Evolutionary conservation across 371 early-diverging fungal genomes (phyloP), one percentile per base, ranked within the genome.

Genomic region (Lichtheimia ornata): DNA sequence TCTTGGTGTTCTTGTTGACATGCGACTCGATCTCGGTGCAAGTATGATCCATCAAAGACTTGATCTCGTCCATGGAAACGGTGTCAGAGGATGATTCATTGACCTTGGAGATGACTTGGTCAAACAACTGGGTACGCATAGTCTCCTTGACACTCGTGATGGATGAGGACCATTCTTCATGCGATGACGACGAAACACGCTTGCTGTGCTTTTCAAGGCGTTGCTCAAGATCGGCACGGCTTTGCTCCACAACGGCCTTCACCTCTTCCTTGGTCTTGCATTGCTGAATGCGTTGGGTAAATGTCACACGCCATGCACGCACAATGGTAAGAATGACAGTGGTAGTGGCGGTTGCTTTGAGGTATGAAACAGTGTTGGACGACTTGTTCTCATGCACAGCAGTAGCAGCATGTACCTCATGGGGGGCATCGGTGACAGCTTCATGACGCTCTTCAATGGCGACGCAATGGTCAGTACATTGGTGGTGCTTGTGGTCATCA

Each of bases 301-400:
- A 76, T 20, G 59, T 60, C 40, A 76, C 69, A 18, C 65, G 69
- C 77, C 77, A 76, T 20, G 77, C 69, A 58, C 69, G 73, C 13
- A 73, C 53, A 27, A 76, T 69, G 25, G 61, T 57, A 24, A 64
- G 58, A 12, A 69, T 67, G 63, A 79, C 73, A 14, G 66, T 61
- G 18, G 71, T 66, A 0, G 72, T 47, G 18, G 35, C 40, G 30
- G 25, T 47, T n/a, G 47, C 22, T 47, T 47, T 47, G 1, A 47
- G 18, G 17, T 18, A 47, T 11, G 47, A 47, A 11, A 22, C n/a
- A 18, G 22, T n/a, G 11, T 47, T 18, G 47, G n/a, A 18, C 22
- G 47, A 47, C 22, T 47, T 22, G 47, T 22, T 22, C 22, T 47
- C 18, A 47, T 22, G 47, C 18, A 47, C 22, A 47, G 22, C 47